Base-by-base conservation (phyloP, 2,329 filamentous ascomycete species). In the Dactylellina leptospora region DNA sequence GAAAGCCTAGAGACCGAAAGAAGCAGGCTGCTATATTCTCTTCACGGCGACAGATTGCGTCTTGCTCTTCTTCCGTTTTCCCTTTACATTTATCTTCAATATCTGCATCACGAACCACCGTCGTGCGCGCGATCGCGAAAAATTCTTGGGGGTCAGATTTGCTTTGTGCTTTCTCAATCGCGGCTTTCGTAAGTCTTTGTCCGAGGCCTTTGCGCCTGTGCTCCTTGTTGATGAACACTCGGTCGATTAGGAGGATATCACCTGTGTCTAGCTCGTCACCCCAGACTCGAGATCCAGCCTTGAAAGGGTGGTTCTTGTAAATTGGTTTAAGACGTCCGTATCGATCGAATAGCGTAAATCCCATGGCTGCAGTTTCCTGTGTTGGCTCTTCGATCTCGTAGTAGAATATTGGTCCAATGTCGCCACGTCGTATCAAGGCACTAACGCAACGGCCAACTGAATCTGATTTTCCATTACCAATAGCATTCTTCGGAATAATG, bases 371-470 rank as follows among this genome's bases (percentile, higher is more conserved):
- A 16, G 76, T 75, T 33, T 79, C 78, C 61, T 74, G 44, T 42
- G 75, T 75, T 25, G 74, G 74, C 56, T 68, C 73, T 56, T 81
- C 78, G 78, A 81, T 81, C 2, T 77, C 61, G 25, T 70, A 42
- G 76, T 77, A 79, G 74, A 81, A 81, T 5, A 23, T 47, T 20
- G 60, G 56, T 38, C 58, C 2, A 9, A 53, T 53, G 6, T 53
- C 13, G 9, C n/a, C 8, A 6, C 48, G 25, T n/a, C 25, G 22
- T 4, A 53, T 53, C 27, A 53, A 38, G 18, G 27, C 48, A 33
- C 48, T 23, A 2, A n/a, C 11, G 28, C 16, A 53, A 22, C 3
- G 22, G 3, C 48, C 48, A 6, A 53, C 2, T 3, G 13, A 2
- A n/a, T 50, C 47, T n/a, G 48, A 16, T 36, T 33, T 33, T 10